phyloP scores from a whole-genome alignment of 2,329 filamentous ascomycete species.

The Hypoxylon sp. region DNA sequence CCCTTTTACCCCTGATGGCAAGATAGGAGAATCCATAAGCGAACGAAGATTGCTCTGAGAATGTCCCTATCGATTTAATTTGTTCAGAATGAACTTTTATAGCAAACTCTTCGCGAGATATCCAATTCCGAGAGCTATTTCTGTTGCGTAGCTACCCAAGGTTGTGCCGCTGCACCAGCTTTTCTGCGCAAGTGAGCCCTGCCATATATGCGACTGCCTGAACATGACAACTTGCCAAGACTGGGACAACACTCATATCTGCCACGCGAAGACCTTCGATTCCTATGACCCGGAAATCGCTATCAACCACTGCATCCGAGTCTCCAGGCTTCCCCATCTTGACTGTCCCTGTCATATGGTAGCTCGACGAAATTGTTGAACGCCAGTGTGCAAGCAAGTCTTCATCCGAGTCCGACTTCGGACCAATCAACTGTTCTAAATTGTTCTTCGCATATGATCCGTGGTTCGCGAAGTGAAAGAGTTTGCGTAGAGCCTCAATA shows the following conservation, averaged over 20 bases:
- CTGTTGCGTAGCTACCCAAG: conserved; percentile 46
- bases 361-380: conserved; percentile 62
- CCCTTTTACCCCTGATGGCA: not conserved
- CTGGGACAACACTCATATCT: conserved; percentile 66
- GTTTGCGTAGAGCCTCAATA: conserved; percentile 63
- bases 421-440: conserved; percentile 58
- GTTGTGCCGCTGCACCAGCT: conserved; percentile 61
- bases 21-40: not conserved
- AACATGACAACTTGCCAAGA: conserved; percentile 66
- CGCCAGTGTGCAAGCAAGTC: conserved; percentile 65
- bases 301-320: conserved; percentile 64
- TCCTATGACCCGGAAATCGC: conserved; percentile 63
- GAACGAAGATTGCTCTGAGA: not conserved
- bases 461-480: conserved; percentile 58
- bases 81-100: not conserved
- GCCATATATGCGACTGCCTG: conserved; percentile 69
- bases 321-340: conserved; percentile 68
- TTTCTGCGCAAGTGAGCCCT: conserved; percentile 67
- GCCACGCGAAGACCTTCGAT: conserved; percentile 65
- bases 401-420: conserved; percentile 66
- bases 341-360: conserved; percentile 70
- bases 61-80: not conserved
- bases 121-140: not conserved
- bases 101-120: not conserved
- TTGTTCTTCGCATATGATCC: conserved; percentile 62